These are phyloP conservation scores for Purpureocillium takamizusanense DNA, from an alignment of 2,329 filamentous ascomycete species.

Conservation along the genomic window DNA sequence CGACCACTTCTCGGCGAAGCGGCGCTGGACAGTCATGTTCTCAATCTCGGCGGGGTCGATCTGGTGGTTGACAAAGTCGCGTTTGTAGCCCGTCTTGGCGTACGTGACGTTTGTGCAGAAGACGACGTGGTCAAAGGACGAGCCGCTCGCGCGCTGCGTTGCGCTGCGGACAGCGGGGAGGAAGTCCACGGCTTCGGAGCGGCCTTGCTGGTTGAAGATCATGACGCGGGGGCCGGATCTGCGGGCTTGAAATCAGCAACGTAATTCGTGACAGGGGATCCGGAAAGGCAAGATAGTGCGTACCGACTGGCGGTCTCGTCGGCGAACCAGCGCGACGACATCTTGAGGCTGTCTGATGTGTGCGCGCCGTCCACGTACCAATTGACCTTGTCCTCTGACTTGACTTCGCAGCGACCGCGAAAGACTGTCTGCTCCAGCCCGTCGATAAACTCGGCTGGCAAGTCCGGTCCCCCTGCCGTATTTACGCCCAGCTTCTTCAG, in stretches of 20 bases:
- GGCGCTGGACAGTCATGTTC: slow-evolving; percentile 42
- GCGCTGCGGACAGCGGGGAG: slow-evolving; percentile 34
- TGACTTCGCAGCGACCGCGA: slow-evolving; percentile 68
- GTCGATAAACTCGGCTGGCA: slow-evolving; percentile 57
- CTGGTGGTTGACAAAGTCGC: slow-evolving; percentile 48
- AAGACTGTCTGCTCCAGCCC: slow-evolving; percentile 70
- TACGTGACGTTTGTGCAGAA: slow-evolving; percentile 73
- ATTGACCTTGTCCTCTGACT: slow-evolving; percentile 43
- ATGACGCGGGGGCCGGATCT: slow-evolving; percentile 41
- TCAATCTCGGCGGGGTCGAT: slow-evolving; percentile 41
- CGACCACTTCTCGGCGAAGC: slow-evolving; percentile 42
- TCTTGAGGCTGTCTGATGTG: slow-evolving; percentile 78
- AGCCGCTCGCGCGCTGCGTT: slow-evolving; percentile 20
- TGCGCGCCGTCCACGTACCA: slow-evolving; percentile 96
- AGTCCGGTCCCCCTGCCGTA: slow-evolving; percentile 15
- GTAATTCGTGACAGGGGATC: not conserved
- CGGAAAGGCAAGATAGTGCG: not conserved
- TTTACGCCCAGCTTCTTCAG: slow-evolving; percentile 33
- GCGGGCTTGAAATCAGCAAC: not conserved
- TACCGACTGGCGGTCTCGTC: slow-evolving; percentile 29
- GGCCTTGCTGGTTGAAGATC: slow-evolving; percentile 82
- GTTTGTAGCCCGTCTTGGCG: slow-evolving; percentile 39
- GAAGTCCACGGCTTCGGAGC: slow-evolving; percentile 43
- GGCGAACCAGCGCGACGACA: slow-evolving; percentile 77
- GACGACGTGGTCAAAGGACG: slow-evolving; percentile 60